Evolutionary conservation across 352 stramenopile genomes (phyloP).

Genomic region (Globisporangium echinulatum): DNA sequence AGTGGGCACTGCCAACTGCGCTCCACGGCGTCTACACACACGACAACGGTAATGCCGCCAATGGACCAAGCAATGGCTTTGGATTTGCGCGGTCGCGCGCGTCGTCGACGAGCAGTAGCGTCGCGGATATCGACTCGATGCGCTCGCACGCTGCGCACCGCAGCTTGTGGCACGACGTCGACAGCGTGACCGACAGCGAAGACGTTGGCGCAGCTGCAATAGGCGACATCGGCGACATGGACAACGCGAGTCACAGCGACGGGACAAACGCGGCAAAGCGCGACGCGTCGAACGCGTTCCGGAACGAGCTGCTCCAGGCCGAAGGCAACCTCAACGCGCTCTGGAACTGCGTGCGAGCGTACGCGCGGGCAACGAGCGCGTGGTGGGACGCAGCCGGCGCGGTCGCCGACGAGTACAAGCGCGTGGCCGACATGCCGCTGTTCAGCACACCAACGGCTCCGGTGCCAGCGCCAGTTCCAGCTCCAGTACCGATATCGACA

Average conservation of each 20-base stretch:
- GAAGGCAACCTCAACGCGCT: slow-evolving; percentile 68
- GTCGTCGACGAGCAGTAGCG: slow-evolving; percentile 15
- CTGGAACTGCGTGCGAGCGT: slow-evolving; percentile 65
- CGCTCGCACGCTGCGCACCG: slow-evolving; percentile 5
- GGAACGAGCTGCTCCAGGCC: slow-evolving; percentile 68
- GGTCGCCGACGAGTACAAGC: slow-evolving; percentile 61
- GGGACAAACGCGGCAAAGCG: not conserved
- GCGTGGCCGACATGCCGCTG: slow-evolving; percentile 46
- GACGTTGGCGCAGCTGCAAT: slow-evolving; percentile 22
- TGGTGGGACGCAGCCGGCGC: slow-evolving; percentile 47
- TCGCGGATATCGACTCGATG: slow-evolving; percentile 10
- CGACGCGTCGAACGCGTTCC: slow-evolving; percentile 40
- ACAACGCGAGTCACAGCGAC: slow-evolving; percentile 9
- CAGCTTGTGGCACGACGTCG: slow-evolving; percentile 41
- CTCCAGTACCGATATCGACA: not conserved
- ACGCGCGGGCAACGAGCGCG: slow-evolving; percentile 53
- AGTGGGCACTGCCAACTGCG: slow-evolving; percentile 47
- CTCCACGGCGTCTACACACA: slow-evolving; percentile 12
- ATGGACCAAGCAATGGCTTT: slow-evolving; percentile 4
- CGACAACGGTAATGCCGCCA: not conserved
- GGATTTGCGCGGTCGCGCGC: slow-evolving; percentile 9
- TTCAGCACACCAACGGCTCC: slow-evolving; percentile 18
- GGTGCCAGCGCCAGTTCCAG: not conserved
- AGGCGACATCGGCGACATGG: slow-evolving; percentile 17
- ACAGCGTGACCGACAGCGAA: slow-evolving; percentile 59